Base-by-base conservation (phyloP, 208 protist species). In the Balamuthia mandrillaris region DNA sequence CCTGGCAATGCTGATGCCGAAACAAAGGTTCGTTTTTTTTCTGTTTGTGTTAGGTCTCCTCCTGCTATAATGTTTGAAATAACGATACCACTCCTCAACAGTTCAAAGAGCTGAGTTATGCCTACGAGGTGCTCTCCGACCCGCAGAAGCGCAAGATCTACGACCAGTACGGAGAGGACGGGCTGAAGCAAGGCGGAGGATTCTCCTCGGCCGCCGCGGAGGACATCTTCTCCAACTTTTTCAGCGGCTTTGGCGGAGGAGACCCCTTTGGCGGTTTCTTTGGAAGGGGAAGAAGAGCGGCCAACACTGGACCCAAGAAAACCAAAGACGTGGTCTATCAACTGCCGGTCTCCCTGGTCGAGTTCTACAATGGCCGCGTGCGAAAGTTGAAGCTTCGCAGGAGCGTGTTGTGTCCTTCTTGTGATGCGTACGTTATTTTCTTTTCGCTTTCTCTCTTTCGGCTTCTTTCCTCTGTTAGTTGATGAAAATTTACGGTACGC, bases 291-390 rank as follows among this genome's bases (percentile, higher is more conserved):
- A 85, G 89, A 12, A 58, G 87, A 39, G 83, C 90, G 35, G 90
- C 94, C 47, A 83, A 89, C 47, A 89, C 93, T 31, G 95, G 96
- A 10, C 94, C 97, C 90, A 88, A 91, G 21, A 98, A 97, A 91
- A 96, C 94, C 54, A 95, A 97, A 82, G 94, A 97, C 82, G 96
- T 98, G 86, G 90, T 95, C 39, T 95, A 97, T 85, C 91, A 96
- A 84, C 89, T 97, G 33, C 88, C 90, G 41, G 93, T 97, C 12
- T 77, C 92, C 1, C 93, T 98, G 41, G 96, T 97, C 77, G 92
- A 96, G 35, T 94, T 98, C 70, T 98, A 98, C 91, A 96, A 90
- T 68, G 96, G 97, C 27, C 95, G 96, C 81, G 96, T 92, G 2
- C 91, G 95, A 81, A 98, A 98, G 89, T 90, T 98, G 51, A 90